Evolutionary conservation across 805 yeast species (phyloP).

Genomic region (Clavispora santaluciae): DNA sequence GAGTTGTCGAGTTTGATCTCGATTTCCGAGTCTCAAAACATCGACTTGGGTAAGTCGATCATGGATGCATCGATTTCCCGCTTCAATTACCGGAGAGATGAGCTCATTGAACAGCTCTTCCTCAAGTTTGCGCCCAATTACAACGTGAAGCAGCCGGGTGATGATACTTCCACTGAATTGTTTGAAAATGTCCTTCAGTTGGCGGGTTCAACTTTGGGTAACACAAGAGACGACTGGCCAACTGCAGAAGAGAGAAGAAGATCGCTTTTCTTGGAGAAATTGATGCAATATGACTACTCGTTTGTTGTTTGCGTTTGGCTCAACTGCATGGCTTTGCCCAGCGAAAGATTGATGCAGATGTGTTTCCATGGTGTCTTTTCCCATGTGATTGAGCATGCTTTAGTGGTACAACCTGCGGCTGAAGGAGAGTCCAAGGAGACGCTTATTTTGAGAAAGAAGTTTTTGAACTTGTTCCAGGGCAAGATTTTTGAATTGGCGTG

Average conservation of each 20-base stretch:
- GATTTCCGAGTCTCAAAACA: conserved; percentile 50
- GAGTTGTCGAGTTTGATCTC: conserved; percentile 53
- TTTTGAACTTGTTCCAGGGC: conserved; percentile 61
- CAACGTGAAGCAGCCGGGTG: conserved; percentile 18
- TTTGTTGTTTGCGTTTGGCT: conserved; percentile 57
- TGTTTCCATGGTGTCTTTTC: conserved; percentile 88
- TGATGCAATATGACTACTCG: conserved; percentile 61
- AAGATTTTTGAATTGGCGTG: conserved; percentile 59
- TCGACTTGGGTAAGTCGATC: conserved; percentile 63
- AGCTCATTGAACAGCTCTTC: conserved; percentile 47
- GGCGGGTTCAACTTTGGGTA: conserved; percentile 70
- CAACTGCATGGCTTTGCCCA: conserved; percentile 54
- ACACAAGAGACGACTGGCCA: conserved; percentile 86
- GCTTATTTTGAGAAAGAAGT: conserved; percentile 54
- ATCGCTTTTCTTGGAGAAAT: conserved; percentile 65
- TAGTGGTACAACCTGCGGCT: conserved; percentile 44
- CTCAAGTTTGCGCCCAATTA: conserved; percentile 39
- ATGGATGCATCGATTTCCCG: conserved; percentile 61
- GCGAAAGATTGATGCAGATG: conserved; percentile 64
- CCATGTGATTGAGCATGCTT: conserved; percentile 68
- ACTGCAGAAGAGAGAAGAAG: conserved; percentile 85
- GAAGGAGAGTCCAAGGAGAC: conserved; percentile 41
- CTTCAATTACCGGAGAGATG: conserved; percentile 54
- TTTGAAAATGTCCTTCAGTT: conserved; percentile 65
- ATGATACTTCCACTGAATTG: conserved; percentile 43